These are phyloP conservation scores for Proliferodiscus dingleyae DNA, from an alignment of 2,329 filamentous ascomycete genomes.

Conservation along the genomic window DNA sequence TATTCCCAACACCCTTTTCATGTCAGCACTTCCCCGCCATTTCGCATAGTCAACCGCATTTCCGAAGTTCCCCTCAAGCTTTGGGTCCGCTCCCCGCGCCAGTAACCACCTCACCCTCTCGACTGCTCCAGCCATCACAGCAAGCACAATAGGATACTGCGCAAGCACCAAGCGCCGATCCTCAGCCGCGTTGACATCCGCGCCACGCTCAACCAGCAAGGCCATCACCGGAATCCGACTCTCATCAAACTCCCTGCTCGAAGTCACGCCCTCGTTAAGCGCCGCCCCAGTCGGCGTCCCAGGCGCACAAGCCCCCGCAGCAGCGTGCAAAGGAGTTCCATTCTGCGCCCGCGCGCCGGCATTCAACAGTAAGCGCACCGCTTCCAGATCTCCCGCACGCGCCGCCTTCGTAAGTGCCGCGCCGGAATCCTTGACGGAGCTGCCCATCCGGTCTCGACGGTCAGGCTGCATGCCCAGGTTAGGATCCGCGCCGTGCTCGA, in stretches of 20 bases:
- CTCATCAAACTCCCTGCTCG: not conserved
- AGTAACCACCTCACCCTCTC: constrained; percentile 1
- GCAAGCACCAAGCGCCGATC: not conserved
- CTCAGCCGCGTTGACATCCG: not conserved
- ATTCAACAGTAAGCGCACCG: not conserved
- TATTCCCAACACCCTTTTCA: constrained; percentile 1
- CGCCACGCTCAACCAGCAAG: not conserved
- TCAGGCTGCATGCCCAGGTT: not conserved
- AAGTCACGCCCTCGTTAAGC: not conserved
- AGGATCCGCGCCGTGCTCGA: constrained; percentile 1
- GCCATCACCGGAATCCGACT: constrained; percentile 1
- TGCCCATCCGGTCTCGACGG: constrained; percentile 1
- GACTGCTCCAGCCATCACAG: not conserved
- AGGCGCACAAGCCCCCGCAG: constrained; percentile 1
- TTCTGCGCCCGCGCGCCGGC: not conserved
- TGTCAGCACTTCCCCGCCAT: not conserved
- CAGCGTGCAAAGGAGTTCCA: not conserved
- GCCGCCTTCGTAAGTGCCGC: not conserved
- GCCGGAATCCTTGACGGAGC: not conserved
- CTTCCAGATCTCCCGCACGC: not conserved
- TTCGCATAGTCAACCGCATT: not conserved
- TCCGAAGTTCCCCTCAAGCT: not conserved
- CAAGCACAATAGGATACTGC: not conserved
- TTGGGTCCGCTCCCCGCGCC: not conserved
- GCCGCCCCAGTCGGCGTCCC: not conserved